Base-by-base conservation (phyloP, 148 eudicot species). In the Rhododendron henanense region DNA sequence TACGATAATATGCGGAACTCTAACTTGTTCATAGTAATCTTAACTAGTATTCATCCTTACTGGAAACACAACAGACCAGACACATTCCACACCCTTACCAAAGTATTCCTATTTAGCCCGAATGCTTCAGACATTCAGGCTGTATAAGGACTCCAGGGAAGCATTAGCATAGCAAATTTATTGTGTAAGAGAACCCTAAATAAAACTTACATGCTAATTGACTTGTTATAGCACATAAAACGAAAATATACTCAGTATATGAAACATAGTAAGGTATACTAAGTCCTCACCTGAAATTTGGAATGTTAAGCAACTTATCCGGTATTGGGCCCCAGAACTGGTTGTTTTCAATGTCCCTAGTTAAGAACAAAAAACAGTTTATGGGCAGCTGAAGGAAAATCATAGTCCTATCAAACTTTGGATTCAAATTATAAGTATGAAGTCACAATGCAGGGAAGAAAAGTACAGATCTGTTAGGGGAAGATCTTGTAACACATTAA, bases 291-390 rank as follows among this genome's bases (percentile, higher is more conserved):
- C 98, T 94, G 98, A 95, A 95, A 90, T 85, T 93, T 7, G 96
- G 97, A 86, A 97, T 89, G 31, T 47, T 84, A 81, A 92, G 91
- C 91, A 97, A 84, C 85, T 88, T 93, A 6, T 89, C 87, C 47
- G 99, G 99, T 84, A 97, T 91, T 31, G 99, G 98, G 37, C 99
- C 99, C 57, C 98, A 95, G 86, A 97, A 97, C 75, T 91, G 90
- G 89, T 97, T 97, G 88, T 94, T 94, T 85, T 93, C 95, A 63
- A 97, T 85, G 88, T 97, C 87, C 91, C 99, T 97, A 91, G 84
- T 85, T 50, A 75, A 86, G 79, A 83, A 84, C 16, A 79, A 69
- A 78, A 85, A 65, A 69, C 6, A 21, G 33, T 48, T 59, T n/a
- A 82, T 3, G 6, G 15, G 33, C 69, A 31, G 73, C 55, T 10